phyloP scores from a whole-genome alignment of 768 basidiomycete genomes.

The Hortiboletus flavorubellus region DNA sequence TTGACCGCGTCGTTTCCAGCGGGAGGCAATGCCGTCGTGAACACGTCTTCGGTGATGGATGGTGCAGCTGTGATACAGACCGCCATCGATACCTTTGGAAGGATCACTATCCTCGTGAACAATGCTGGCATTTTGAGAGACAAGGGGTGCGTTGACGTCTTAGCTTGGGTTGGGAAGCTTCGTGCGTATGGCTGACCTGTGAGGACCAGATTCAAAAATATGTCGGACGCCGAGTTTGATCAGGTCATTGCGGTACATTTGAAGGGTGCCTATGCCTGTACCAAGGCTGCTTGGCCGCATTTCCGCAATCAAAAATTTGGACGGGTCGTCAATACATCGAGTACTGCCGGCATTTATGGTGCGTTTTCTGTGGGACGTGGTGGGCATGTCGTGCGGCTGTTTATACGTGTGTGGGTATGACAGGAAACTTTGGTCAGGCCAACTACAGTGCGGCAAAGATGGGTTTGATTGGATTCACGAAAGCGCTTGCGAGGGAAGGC shows the following conservation, averaged over 20 bases:
- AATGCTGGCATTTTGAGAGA: constrained; percentile 91
- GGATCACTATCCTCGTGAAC: constrained; percentile 86
- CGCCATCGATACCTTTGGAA: constrained; percentile 82
- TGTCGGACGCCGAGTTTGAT: constrained; percentile 94
- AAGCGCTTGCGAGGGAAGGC: constrained; percentile 90
- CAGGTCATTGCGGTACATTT: constrained; percentile 85
- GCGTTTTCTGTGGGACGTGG: constrained; percentile 14
- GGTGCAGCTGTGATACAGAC: constrained; percentile 83
- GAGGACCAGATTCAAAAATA: constrained; percentile 84
- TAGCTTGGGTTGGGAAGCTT: too few species aligned
- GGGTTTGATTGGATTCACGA: constrained; percentile 89
- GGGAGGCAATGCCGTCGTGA: constrained; percentile 85
- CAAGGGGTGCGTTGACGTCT: constrained; percentile 52
- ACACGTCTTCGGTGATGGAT: constrained; percentile 83
- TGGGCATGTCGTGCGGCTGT: neutral
- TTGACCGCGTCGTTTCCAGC: constrained; percentile 40
- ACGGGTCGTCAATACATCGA: constrained; percentile 90
- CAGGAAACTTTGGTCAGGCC: constrained; percentile 93
- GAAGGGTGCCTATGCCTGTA: constrained; percentile 90
- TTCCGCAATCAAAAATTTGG: constrained; percentile 96
- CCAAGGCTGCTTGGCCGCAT: constrained; percentile 93
- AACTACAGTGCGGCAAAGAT: constrained; percentile 99
- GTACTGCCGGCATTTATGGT: constrained; percentile 94
- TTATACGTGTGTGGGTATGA: neutral
- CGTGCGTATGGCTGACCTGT: neutral